Evolutionary conservation across 495 filamentous ascomycete species (phyloP), one percentile per base, ranked within the genome.

Genomic region (Aspergillus sclerotioniger): DNA sequence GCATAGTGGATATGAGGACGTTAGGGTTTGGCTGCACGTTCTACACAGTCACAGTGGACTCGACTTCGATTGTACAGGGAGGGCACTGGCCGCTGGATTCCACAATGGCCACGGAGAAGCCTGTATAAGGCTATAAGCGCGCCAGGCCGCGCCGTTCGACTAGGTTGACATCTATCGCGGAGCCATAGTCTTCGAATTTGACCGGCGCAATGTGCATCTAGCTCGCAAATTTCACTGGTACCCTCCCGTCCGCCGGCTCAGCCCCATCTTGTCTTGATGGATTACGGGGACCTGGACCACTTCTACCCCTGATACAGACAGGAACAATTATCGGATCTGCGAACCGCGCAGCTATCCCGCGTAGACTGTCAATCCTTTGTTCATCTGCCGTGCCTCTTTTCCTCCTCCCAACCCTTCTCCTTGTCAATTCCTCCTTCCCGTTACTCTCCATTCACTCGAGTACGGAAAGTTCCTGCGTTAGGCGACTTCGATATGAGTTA

Each of bases 311-410:
- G 54, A 59, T 54, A 32, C 50, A 59, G 52, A 35, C 53, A 54
- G 43, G 48, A 54, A 52, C 57, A 51, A 55, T 37, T 49, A 51
- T 61, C 21, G 39, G 62, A 64, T 64, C 62, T 64, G 55, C 62
- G 51, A 56, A 58, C 51, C 33, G 47, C n/a, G 54, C 46, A 54
- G 37, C 47, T 28, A 54, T 54, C n/a, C 35, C 6, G 49, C 33
- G 39, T 58, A 43, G 50, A 9, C 33, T 46, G 25, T 45, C 39
- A 53, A 39, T 53, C 49, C 45, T 55, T 32, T 33, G 7, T 49
- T 46, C 15, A 7, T 21, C 39, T 46, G 37, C 6, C 21, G 19
- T 47, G 29, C 50, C 39, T 54, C 8, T 54, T 44, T 54, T 46
- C 33, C 28, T 29, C 6, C 10, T 37, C 37, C 39, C 20, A 43